Evolutionary conservation across 345 rosid genomes (phyloP), one percentile per base, ranked within the genome.

Genomic region (Citrus hindsii): DNA sequence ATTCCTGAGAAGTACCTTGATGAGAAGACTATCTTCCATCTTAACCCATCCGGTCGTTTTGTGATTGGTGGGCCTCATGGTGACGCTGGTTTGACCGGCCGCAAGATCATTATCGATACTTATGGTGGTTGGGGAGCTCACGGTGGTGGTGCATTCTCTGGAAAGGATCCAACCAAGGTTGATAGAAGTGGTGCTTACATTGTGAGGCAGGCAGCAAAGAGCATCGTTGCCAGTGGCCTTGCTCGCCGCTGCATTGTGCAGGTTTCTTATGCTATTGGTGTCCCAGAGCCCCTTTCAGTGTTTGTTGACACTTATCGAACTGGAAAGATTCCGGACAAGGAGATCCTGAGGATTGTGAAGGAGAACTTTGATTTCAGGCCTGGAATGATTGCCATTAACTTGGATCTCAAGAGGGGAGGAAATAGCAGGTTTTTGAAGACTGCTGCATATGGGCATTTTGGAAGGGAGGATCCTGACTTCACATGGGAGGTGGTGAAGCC

Each of bases 21-120:
- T 9, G 89, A 85, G 83, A 87, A 87, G 83, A 87, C 88, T 48
- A 87, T 87, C 83, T 87, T 87, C 79, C 88, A 87, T 71, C 86
- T 83, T 7, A 87, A 87, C 77, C 85, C 88, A 8, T 83, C 89
- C 2, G 86, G 88, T 9, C 73, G 85, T 21, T 87, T 84, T 27
- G 88, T 87, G 67, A 83, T 87, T 38, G 88, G 86, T 19, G 88
- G 88, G 4, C 86, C 86, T 60, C 88, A 85, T 19, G 89, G 86
- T 19, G 89, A 87, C 32, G 88, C 86, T 1, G 87, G 85, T 64
- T 84, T 87, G 37, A 87, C 86, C 1, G 86, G 89, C n/a, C 80
- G 85, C 48, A 81, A 87, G 80, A 87, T 87, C 74, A 85, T 85
- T 70, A 85, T 85, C 5, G 89, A 87, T 71, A 87, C 86, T 9